Evolutionary conservation across 345 rosid genomes (phyloP).

Genomic region (Pistacia vera): DNA sequence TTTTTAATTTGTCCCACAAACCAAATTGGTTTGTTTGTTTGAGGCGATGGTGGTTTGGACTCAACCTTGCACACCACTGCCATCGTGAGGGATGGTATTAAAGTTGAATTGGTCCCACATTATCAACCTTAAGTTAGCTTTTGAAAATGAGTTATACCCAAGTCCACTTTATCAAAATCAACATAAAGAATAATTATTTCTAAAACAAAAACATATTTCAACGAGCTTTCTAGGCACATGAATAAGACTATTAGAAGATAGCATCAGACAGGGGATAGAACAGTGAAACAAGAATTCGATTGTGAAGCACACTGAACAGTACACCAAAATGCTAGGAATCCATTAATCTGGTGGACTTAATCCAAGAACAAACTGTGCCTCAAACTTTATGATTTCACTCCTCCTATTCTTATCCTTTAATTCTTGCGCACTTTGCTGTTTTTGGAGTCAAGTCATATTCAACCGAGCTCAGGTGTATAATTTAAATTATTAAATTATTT

Average conservation of each 20-base stretch:
- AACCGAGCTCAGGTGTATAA: not conserved
- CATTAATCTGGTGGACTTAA: conserved; percentile 14
- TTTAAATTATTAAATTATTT: too few relatives aligned
- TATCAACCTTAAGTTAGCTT: too few relatives aligned
- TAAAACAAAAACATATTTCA: too few relatives aligned
- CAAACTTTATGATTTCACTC: not conserved
- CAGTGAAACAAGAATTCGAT: conserved; percentile 15
- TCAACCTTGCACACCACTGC: too few relatives aligned
- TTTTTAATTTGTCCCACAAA: too few relatives aligned
- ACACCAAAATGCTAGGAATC: conserved; percentile 18
- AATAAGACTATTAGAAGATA: conserved; percentile 3
- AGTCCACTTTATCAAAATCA: too few relatives aligned
- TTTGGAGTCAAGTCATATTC: not conserved
- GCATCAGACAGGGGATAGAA: conserved; percentile 24
- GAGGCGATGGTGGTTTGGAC: too few relatives aligned
- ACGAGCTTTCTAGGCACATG: not conserved
- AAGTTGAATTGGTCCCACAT: too few relatives aligned
- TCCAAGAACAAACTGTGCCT: not conserved
- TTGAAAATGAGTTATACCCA: too few relatives aligned
- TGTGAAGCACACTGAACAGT: conserved; percentile 12
- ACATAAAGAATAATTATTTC: too few relatives aligned
- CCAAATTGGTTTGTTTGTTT: too few relatives aligned
- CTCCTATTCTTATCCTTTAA: not conserved
- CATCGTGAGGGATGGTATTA: too few relatives aligned
- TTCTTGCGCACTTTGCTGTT: not conserved